These are phyloP conservation scores for Blastomyces percursus DNA, from an alignment of 2,329 filamentous ascomycete genomes.

Conservation along the genomic window DNA sequence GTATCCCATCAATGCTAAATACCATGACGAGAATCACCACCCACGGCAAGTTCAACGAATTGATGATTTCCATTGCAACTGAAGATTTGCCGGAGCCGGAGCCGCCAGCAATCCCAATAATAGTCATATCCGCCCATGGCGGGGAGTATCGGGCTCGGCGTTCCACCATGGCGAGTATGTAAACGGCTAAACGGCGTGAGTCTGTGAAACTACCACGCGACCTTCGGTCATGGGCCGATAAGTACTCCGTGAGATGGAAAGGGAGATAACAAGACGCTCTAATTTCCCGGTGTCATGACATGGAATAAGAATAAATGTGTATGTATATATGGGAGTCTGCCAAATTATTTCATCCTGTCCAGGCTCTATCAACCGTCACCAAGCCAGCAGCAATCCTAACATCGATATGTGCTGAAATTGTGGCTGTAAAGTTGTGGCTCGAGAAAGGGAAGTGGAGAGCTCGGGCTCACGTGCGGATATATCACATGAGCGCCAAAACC, in stretches of 20 bases:
- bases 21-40: slow-evolving; percentile 97
- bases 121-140: slow-evolving; percentile 91
- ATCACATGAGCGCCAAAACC: not conserved
- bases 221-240: not conserved
- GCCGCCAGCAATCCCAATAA: slow-evolving; percentile 91
- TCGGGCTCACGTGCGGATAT: not conserved
- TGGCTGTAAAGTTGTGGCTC: too few species aligned
- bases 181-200: not conserved
- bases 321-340: not conserved
- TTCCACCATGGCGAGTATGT: not conserved
- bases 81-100: slow-evolving; percentile 96
- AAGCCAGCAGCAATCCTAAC: not conserved
- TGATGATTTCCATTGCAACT: slow-evolving; percentile 81
- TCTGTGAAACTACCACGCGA: not conserved
- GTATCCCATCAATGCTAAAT: slow-evolving; percentile 22
- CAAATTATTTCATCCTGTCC: not conserved
- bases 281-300: not conserved
- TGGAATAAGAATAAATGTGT: not conserved
- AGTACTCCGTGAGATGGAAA: not conserved
- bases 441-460: not conserved
- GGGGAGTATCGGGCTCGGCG: slow-evolving; percentile 64
- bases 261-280: not conserved
- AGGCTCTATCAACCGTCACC: not conserved
- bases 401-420: not conserved
- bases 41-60: slow-evolving; percentile 84